phyloP scores from a whole-genome alignment of 768 basidiomycete genomes.

The Pisolithus microcarpus region DNA sequence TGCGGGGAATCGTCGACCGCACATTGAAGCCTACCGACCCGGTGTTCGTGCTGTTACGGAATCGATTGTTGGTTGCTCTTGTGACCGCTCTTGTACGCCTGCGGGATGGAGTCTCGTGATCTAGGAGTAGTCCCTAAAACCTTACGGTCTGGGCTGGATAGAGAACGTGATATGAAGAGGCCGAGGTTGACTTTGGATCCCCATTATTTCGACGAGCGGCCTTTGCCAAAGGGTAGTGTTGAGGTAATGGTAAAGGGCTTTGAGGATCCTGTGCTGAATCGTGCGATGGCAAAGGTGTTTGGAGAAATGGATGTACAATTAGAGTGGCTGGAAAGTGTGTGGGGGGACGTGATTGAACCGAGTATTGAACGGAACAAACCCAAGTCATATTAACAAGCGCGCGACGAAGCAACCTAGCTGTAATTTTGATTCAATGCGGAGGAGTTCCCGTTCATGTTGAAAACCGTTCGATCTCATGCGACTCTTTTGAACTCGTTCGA shows the following conservation, averaged over 20 bases:
- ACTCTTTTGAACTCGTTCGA: no score
- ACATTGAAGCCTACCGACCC: conserved; percentile 57
- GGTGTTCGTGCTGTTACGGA: conserved; percentile 58
- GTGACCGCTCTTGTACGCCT: conserved; percentile 20
- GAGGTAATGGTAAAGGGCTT: conserved; percentile 50
- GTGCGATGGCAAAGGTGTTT: conserved; percentile 36
- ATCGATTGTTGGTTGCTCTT: conserved; percentile 43
- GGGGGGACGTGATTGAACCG: conserved; percentile 38
- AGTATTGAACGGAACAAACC: no score
- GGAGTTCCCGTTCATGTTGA: no score
- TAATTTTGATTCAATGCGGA: no score
- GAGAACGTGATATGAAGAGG: conserved; percentile 17
- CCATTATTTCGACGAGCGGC: conserved; percentile 13
- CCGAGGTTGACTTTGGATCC: conserved; percentile 22
- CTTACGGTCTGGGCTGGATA: conserved; percentile 28
- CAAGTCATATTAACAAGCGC: no score
- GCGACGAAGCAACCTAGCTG: no score
- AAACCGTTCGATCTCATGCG: no score
- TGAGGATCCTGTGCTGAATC: conserved; percentile 52
- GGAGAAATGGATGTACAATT: conserved; percentile 34
- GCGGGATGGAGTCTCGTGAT: conserved; percentile 1
- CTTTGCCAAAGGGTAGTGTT: neutral
- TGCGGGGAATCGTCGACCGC: conserved; percentile 58
- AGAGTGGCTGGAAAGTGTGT: conserved; percentile 50
- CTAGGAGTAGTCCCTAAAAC: conserved; percentile 11